Evolutionary conservation across 371 early-diverging fungal species (phyloP), one percentile per base, ranked within the genome.

Genomic region (Actinomucor elegans): DNA sequence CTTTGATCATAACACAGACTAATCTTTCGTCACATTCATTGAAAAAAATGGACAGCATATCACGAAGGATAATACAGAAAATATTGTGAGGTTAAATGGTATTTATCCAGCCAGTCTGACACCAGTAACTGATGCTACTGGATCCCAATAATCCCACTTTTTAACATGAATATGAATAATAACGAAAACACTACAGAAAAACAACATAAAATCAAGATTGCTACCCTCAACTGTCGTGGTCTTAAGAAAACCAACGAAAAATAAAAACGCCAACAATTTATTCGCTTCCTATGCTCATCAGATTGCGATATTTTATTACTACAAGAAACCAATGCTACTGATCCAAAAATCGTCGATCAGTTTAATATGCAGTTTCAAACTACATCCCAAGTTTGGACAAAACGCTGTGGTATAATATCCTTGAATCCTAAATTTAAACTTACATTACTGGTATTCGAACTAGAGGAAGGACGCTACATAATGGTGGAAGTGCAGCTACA

Each of bases 211-310:
- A 11, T 40, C 23, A 33, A 46, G 18, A 37, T 55, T 1, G 55
- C 55, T 26, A 50, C 55, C 7, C 55, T 61, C 31, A 61, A 61
- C 28, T 61, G 51, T 33, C 44, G 54, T 35, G 50, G 57, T 15
- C 33, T 56, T 1, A 49, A 32, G 29, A 57, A 53, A 48, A 27
- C 15, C 10, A 32, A 47, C 1, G 29, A 47, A 11, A 12, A 11
- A 28, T 20, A 28, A 37, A 29, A 29, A 40, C 2, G 21, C 21
- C 9, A 31, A n/a, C 21, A 32, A 28, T 55, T 55, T 42, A 55
- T 41, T 7, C 17, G 48, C 6, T 42, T 24, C 17, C 35, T 55
- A 32, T 17, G 48, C 0, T 15, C 18, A 10, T 6, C n/a, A 0
- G 26, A 24, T 7, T 23, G 21, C 18, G 48, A 55, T 20, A 48